Conservation (phyloP, 371 early-diverging fungal genomes). For the Actinomortierella ambigua region DNA sequence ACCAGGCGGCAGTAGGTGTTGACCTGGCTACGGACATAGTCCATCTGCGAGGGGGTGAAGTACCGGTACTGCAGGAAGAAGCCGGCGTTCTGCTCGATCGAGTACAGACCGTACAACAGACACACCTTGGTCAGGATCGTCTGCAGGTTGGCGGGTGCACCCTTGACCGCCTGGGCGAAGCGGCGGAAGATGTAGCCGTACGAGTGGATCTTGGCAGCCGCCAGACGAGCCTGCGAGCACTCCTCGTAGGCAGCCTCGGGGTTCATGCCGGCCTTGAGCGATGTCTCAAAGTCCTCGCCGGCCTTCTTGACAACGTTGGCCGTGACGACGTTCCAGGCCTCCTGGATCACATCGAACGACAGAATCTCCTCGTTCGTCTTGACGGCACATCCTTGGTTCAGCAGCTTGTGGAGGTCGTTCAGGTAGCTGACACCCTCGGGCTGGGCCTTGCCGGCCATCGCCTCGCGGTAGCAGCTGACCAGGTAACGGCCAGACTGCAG, state of each 20-base stretch:
- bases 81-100: conserved; percentile 83
- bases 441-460: conserved; percentile 74
- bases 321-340: conserved; percentile 86
- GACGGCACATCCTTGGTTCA: conserved; percentile 59
- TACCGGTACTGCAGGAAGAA: conserved; percentile 88
- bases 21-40: conserved; percentile 66
- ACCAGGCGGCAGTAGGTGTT: conserved; percentile 73
- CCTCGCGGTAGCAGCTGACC: conserved; percentile 81
- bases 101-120: conserved; percentile 82
- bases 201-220: conserved; percentile 87
- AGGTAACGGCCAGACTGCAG: conserved; percentile 91
- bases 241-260: conserved; percentile 88
- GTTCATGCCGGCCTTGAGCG: conserved; percentile 68
- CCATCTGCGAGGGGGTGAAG: conserved; percentile 77
- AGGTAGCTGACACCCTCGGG: conserved; percentile 87
- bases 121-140: conserved; percentile 71
- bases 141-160: conserved; percentile 53
- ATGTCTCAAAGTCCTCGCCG: conserved; percentile 76
- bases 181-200: conserved; percentile 87
- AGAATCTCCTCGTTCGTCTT: conserved; percentile 62
- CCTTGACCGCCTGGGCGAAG: conserved; percentile 77
- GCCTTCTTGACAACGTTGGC: conserved; percentile 86
- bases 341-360: conserved; percentile 67
- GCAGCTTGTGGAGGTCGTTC: conserved; percentile 58
- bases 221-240: conserved; percentile 83